Conservation (phyloP, 139 green algal species). For the Auxenochlorella pyrenoidosa region DNA sequence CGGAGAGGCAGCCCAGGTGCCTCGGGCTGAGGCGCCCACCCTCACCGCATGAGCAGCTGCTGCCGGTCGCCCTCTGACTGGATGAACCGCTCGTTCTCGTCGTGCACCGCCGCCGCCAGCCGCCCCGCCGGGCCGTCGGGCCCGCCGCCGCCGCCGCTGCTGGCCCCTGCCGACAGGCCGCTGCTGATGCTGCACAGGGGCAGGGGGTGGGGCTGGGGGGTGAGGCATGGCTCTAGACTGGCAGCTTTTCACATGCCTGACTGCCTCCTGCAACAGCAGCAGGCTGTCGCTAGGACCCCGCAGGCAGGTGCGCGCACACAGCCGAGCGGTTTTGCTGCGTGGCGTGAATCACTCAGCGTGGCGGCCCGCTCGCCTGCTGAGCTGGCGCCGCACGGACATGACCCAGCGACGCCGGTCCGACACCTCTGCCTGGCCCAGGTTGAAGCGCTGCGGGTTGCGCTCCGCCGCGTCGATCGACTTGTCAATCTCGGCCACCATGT, state of each 20-base stretch:
- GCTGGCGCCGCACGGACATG: conserved; percentile 48
- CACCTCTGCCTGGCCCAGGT: conserved; percentile 77
- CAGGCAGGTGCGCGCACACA: too few species aligned
- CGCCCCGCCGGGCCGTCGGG: conserved; percentile 23
- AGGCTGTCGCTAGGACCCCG: too few species aligned
- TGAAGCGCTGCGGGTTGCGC: conserved; percentile 80
- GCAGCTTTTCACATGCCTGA: too few species aligned
- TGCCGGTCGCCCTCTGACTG: conserved; percentile 66
- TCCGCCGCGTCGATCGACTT: conserved; percentile 79
- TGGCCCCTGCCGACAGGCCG: conserved; percentile 53
- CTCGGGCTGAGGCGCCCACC: too few species aligned
- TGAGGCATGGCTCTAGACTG: too few species aligned
- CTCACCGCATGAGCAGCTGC: conserved; percentile 75
- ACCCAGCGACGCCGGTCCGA: conserved; percentile 75
- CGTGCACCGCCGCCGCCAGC: conserved; percentile 46
- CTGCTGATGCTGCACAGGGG: neutral
- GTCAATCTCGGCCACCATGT: conserved; percentile 75
- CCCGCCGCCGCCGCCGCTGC: conserved; percentile 1
- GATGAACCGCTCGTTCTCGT: conserved; percentile 80
- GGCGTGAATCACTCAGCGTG: too few species aligned
- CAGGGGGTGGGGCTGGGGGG: too few species aligned
- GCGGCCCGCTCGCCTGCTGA: neutral
- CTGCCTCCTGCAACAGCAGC: too few species aligned
- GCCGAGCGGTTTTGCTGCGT: too few species aligned
- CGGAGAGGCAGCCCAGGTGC: too few species aligned